These are phyloP conservation scores for Juglanconis sp. DNA, from an alignment of 2,329 filamentous ascomycete species.

Conservation along the genomic window DNA sequence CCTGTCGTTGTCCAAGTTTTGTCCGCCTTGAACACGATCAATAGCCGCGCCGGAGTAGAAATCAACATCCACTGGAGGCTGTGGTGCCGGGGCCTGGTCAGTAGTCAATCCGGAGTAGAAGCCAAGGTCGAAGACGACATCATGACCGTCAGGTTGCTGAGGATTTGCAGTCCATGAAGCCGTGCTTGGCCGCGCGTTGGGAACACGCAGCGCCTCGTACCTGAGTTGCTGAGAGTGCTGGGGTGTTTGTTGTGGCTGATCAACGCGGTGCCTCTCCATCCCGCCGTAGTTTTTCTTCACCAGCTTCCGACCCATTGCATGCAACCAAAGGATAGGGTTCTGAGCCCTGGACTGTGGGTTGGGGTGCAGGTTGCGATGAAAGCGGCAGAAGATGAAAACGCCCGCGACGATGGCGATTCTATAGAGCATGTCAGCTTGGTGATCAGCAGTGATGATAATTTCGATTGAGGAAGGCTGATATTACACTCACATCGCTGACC, in stretches of 20 bases:
- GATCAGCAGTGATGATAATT: too few relatives aligned
- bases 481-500: too few relatives aligned
- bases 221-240: neutral
- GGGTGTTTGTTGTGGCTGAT: neutral
- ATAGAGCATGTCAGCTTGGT: too few relatives aligned
- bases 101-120: neutral
- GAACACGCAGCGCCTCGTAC: neutral
- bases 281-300: neutral
- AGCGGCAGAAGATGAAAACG: too few relatives aligned
- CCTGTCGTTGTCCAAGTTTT: neutral
- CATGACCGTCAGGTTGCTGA: neutral
- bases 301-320: neutral
- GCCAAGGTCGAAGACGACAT: neutral
- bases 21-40: neutral
- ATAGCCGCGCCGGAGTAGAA: neutral
- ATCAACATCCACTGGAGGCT: neutral
- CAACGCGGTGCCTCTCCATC: neutral
- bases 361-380: too few relatives aligned
- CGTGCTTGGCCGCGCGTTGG: neutral
- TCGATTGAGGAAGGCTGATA: too few relatives aligned
- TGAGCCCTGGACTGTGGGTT: too few relatives aligned
- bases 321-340: neutral
- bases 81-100: neutral
- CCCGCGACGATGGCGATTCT: too few relatives aligned
- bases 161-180: neutral